Percentiles rank a stretch among this genome's conserved stretches.
Conservation (phyloP, 1,284 basidiomycete genomes). For the Cutaneotrichosporon sp. region DNA sequence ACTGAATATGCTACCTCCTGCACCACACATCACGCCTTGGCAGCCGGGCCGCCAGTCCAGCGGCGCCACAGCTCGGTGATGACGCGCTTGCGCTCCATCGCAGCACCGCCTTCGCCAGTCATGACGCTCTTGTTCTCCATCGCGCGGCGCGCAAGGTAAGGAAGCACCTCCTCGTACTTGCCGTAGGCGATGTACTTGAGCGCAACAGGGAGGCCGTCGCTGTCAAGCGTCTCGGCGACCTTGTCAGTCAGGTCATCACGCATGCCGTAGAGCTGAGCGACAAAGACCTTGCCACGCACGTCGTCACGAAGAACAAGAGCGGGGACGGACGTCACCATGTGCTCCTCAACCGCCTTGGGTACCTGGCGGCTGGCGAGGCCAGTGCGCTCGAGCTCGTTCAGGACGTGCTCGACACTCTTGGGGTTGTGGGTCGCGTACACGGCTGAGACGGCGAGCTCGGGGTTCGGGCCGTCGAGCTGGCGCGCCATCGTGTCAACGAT, state of each 20-base stretch:
- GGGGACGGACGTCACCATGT: neutral
- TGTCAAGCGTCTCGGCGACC: conserved; percentile 62
- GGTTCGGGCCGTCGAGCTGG: conserved; percentile 52
- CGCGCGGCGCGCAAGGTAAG: conserved; percentile 70
- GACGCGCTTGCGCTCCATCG: conserved; percentile 56
- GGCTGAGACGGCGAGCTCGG: conserved; percentile 62
- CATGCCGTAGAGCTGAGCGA: conserved; percentile 89
- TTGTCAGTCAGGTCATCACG: conserved; percentile 73
- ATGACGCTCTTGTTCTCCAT: conserved; percentile 74
- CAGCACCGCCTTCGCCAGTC: conserved; percentile 61
- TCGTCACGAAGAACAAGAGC: conserved; percentile 19
- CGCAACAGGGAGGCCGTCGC: conserved; percentile 63
- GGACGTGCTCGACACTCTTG: conserved; percentile 63
- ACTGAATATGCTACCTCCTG: neutral
- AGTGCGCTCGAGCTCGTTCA: conserved; percentile 62
- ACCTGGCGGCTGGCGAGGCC: conserved; percentile 58
- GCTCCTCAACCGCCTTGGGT: neutral
- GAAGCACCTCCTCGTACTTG: conserved; percentile 70
- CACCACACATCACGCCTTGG: neutral
- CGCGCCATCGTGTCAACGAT: conserved; percentile 58
- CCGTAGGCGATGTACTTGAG: conserved; percentile 86
- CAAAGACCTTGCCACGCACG: conserved; percentile 61
- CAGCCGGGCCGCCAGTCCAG: neutral
- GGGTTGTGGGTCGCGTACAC: conserved; percentile 87
- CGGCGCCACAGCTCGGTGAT: conserved; percentile 27